These are phyloP conservation scores for Trichoderma semiorbis DNA, from an alignment of 2,329 filamentous ascomycete genomes.

Conservation along the genomic window DNA sequence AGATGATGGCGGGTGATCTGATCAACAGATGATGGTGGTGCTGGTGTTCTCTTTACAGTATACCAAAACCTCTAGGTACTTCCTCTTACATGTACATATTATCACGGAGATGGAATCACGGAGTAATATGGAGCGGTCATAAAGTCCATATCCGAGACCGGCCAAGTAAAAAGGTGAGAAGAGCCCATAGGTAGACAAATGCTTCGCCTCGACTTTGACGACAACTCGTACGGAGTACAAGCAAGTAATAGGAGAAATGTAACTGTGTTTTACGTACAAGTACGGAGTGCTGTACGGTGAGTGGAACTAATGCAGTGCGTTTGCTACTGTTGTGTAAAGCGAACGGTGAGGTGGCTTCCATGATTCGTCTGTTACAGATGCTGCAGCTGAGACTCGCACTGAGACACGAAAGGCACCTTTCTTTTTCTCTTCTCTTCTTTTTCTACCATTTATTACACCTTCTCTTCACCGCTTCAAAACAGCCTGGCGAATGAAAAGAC, in stretches of 20 bases:
- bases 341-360: slow-evolving; percentile 11
- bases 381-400: slow-evolving; percentile 4
- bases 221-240: neutral
- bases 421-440: neutral
- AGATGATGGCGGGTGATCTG: slow-evolving; percentile 11
- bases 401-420: neutral
- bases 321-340: neutral
- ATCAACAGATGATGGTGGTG: slow-evolving; percentile 4
- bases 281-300: neutral
- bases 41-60: neutral
- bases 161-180: neutral
- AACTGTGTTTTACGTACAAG: neutral
- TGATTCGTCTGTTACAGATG: slow-evolving; percentile 5
- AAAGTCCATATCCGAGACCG: neutral
- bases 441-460: neutral
- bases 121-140: neutral
- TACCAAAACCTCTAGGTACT: neutral
- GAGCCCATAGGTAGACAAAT: neutral
- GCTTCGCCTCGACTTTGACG: neutral
- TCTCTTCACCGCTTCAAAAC: slow-evolving; percentile 6
- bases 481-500: neutral
- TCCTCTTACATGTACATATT: neutral
- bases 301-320: neutral
- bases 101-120: neutral
- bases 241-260: neutral